These are phyloP conservation scores for Penicillium odoratum DNA, from an alignment of 495 filamentous ascomycete species.

Conservation along the genomic window DNA sequence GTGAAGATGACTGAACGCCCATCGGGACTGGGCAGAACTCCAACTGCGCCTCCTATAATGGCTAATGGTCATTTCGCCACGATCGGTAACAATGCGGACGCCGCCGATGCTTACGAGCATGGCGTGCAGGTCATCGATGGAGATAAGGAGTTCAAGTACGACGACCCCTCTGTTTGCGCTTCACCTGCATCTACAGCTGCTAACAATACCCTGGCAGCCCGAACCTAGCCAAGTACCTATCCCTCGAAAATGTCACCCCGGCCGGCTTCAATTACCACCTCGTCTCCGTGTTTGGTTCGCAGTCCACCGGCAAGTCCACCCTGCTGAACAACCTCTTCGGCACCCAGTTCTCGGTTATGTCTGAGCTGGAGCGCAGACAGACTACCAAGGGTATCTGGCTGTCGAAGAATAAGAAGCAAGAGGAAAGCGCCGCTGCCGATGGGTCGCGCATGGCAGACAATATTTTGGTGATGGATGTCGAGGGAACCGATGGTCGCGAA, in stretches of 20 bases:
- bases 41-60: conserved; percentile 60
- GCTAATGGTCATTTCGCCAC: conserved; percentile 87
- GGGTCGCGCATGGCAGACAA: conserved; percentile 81
- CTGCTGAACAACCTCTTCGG: conserved; percentile 94
- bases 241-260: conserved; percentile 71
- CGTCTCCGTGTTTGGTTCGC: conserved; percentile 96
- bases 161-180: conserved; percentile 6
- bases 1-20: conserved; percentile 31
- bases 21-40: conserved; percentile 33
- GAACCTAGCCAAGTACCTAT: conserved; percentile 78
- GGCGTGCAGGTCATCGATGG: conserved; percentile 96
- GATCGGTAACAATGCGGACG: conserved; percentile 61
- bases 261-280: conserved; percentile 98
- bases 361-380: conserved; percentile 83
- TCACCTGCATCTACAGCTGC: conserved; percentile 14
- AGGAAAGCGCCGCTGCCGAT: conserved; percentile 26
- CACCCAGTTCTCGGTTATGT: conserved; percentile 96
- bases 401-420: conserved; percentile 82
- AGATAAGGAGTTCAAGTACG: conserved; percentile 93
- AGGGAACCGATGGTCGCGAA: conserved; percentile 96
- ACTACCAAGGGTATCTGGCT: conserved; percentile 99
- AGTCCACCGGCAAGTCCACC: conserved; percentile 98
- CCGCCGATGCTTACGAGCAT: conserved; percentile 73
- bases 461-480: conserved; percentile 98
- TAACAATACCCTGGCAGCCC: conserved; percentile 52